phyloP scores from a whole-genome alignment of 1,139 yeast species.

The Magnusiomyces paraingens region DNA sequence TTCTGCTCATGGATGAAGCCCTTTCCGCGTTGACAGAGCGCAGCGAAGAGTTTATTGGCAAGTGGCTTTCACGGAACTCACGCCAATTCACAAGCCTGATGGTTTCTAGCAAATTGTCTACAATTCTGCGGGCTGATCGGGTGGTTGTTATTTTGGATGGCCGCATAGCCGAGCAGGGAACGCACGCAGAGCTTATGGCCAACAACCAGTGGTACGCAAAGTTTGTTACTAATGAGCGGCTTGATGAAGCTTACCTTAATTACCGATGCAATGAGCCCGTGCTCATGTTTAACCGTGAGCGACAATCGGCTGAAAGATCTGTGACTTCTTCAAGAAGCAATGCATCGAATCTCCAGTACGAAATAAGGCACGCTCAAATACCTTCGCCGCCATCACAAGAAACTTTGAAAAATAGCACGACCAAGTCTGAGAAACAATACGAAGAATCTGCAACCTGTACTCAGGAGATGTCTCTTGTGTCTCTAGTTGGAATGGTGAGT shows the following conservation, averaged over 20 bases:
- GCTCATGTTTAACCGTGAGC: slow-evolving; percentile 13
- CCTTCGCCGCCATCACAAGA: slow-evolving; percentile 8
- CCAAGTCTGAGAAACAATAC: background rate
- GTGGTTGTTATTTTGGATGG: slow-evolving; percentile 41
- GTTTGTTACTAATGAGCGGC: slow-evolving; percentile 35
- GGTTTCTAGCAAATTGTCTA: slow-evolving; percentile 71
- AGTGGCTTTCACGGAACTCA: slow-evolving; percentile 50
- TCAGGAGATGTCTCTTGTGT: slow-evolving; percentile 5
- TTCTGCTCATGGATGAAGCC: slow-evolving; percentile 68
- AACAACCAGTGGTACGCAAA: slow-evolving; percentile 30
- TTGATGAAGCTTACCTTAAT: slow-evolving; percentile 10
- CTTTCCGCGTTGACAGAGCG: slow-evolving; percentile 69
- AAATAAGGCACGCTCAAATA: slow-evolving; percentile 9
- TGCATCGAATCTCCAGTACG: slow-evolving; percentile 12
- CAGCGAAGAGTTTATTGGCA: slow-evolving; percentile 45
- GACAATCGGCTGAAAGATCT: slow-evolving; percentile 8
- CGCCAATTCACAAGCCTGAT: slow-evolving; percentile 56
- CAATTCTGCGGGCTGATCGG: slow-evolving; percentile 49
- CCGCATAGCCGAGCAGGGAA: slow-evolving; percentile 39
- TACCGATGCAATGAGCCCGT: slow-evolving; percentile 8
- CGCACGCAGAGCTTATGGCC: slow-evolving; percentile 35
- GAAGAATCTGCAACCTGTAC: background rate
- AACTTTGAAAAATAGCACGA: background rate
- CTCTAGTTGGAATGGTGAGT: slow-evolving; percentile 21
- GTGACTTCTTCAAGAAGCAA: slow-evolving; percentile 8